phyloP scores from a whole-genome alignment of 306 rosid species.

The Leucaena leucocephala region DNA sequence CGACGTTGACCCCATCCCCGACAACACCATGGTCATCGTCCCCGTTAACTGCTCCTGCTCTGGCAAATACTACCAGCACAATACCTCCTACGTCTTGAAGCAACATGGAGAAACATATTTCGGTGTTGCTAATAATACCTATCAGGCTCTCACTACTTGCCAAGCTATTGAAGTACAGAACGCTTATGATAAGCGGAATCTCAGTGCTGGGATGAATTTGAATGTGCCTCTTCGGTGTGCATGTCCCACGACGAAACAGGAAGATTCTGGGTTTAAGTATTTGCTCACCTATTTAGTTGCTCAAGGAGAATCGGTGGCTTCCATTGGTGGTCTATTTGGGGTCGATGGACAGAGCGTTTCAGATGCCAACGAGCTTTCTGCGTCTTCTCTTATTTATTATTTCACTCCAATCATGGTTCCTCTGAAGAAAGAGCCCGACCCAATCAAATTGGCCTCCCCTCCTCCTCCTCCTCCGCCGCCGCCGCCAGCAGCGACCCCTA shows the following conservation, averaged over 20 bases:
- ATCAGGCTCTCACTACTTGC: constrained; percentile 68
- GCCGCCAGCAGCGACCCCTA: background rate
- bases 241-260: constrained; percentile 58
- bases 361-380: constrained; percentile 55
- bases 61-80: constrained; percentile 49
- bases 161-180: constrained; percentile 62
- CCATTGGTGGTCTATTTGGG: constrained; percentile 46
- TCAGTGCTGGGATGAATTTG: constrained; percentile 21
- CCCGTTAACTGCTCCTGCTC: constrained; percentile 68
- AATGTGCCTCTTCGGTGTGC: constrained; percentile 71
- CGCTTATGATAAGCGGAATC: background rate
- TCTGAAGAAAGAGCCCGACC: constrained; percentile 39
- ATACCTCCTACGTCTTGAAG: constrained; percentile 47
- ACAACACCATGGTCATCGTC: constrained; percentile 40
- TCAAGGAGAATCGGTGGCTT: constrained; percentile 22
- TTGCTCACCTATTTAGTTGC: constrained; percentile 53
- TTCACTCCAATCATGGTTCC: constrained; percentile 66
- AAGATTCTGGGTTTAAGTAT: constrained; percentile 48
- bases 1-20: constrained; percentile 41
- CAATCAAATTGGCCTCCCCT: background rate
- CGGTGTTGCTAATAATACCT: constrained; percentile 60
- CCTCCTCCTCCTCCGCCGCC: constrained; percentile 10
- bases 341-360: constrained; percentile 34
- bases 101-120: constrained; percentile 43
- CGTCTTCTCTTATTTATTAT: constrained; percentile 2